phyloP scores from a whole-genome alignment of 345 rosid species.

The Murraya paniculata region DNA sequence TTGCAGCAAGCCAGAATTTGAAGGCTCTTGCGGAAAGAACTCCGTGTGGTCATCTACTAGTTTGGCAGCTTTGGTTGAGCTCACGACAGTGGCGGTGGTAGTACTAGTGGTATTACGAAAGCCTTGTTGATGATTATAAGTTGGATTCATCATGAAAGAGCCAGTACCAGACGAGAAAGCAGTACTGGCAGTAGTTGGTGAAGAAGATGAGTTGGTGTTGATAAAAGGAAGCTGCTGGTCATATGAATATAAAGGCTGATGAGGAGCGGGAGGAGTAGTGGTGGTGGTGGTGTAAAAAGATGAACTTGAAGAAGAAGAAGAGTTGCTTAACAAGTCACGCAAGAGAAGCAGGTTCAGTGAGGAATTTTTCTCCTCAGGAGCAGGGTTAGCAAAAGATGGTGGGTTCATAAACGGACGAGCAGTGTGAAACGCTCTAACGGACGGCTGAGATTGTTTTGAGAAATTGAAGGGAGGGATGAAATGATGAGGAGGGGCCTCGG shows the following conservation, averaged over 20 bases:
- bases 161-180: not conserved
- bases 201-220: conserved; percentile 14
- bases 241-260: no score
- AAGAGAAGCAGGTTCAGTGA: conserved; percentile 50
- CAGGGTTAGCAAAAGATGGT: not conserved
- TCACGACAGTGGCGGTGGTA: no score
- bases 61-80: no score
- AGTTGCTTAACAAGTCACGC: conserved; percentile 42
- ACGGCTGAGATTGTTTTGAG: conserved; percentile 28
- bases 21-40: conserved; percentile 49
- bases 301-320: conserved; percentile 24
- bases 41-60: conserved; percentile 16
- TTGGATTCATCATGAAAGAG: not conserved
- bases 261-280: not conserved
- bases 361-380: conserved; percentile 23
- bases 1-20: conserved; percentile 76
- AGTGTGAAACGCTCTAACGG: conserved; percentile 12
- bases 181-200: not conserved
- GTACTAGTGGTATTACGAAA: no score
- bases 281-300: conserved; percentile 13
- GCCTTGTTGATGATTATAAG: not conserved
- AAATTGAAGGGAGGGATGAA: conserved; percentile 30
- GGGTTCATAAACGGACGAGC: conserved; percentile 11
- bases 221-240: conserved; percentile 15
- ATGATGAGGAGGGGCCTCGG: conserved; percentile 19